Conservation (phyloP, 257 asterid species). For the Solanum gracilifrons region DNA sequence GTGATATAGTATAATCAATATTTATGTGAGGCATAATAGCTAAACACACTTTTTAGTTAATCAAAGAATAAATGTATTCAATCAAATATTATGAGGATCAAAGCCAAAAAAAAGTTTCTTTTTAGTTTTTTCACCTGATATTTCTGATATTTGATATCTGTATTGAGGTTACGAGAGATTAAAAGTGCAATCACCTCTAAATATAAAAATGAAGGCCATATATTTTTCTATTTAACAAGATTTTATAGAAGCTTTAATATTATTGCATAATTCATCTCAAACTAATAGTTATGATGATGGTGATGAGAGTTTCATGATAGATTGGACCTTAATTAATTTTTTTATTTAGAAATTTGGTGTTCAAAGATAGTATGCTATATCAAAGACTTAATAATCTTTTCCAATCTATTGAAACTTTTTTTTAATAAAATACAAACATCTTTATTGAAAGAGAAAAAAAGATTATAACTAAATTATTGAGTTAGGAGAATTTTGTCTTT, state of each 20-base stretch:
- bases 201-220: background rate
- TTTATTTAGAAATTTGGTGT: background rate
- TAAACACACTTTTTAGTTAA: background rate
- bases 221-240: background rate
- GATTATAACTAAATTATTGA: background rate
- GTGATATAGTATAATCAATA: background rate
- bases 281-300: background rate
- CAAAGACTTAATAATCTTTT: background rate
- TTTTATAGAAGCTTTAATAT: background rate
- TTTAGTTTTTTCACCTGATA: background rate
- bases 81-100: background rate
- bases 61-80: background rate
- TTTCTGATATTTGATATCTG: background rate
- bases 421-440: background rate
- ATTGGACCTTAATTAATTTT: background rate
- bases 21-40: background rate
- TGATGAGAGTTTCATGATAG: background rate
- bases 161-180: background rate
- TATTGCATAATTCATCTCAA: background rate
- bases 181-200: background rate
- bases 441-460: background rate
- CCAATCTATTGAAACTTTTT: background rate
- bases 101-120: background rate
- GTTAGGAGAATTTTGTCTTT: background rate
- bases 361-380: background rate